These are phyloP conservation scores for Boletus rubropictus DNA, from an alignment of 768 basidiomycete species.

Conservation along the genomic window DNA sequence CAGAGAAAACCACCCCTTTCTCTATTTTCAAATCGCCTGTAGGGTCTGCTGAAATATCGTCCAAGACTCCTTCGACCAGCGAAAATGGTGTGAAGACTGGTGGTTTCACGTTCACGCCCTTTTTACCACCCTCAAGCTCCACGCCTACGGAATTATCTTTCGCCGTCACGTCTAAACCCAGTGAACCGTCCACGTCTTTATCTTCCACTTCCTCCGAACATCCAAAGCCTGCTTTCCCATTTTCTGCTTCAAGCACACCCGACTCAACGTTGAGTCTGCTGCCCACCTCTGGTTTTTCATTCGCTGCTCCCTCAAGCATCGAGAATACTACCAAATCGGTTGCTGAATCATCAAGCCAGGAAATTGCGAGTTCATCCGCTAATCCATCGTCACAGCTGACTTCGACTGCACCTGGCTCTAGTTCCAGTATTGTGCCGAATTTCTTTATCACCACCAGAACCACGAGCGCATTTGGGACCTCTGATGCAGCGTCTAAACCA, in stretches of 20 bases:
- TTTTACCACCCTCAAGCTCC: conserved; percentile 18
- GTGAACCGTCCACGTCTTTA: conserved; percentile 9
- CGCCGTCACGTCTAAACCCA: conserved; percentile 14
- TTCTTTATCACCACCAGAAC: conserved; percentile 21
- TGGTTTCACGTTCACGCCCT: conserved; percentile 25
- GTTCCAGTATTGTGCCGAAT: conserved; percentile 14
- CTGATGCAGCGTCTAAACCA: conserved; percentile 21
- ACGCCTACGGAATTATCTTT: conserved; percentile 10
- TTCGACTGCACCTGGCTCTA: conserved; percentile 13
- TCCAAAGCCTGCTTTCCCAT: conserved; percentile 29
- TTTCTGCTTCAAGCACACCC: conserved; percentile 11
- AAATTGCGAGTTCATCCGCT: conserved; percentile 4
- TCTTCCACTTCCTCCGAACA: conserved; percentile 15
- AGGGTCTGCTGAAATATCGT: conserved; percentile 15
- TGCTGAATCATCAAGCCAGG: conserved; percentile 9
- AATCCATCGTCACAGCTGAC: conserved; percentile 8
- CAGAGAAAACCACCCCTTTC: conserved; percentile 18
- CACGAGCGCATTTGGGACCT: conserved; percentile 12
- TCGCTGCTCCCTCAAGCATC: conserved; percentile 6
- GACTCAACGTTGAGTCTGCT: conserved; percentile 3
- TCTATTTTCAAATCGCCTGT: conserved; percentile 34
- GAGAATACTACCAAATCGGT: conserved; percentile 7
- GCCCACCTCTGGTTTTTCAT: conserved; percentile 18
- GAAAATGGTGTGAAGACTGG: conserved; percentile 18
- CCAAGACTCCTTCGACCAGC: conserved; percentile 5